phyloP scores from a whole-genome alignment of 1,284 basidiomycete species.

The Cutaneotrichosporon sp. region DNA sequence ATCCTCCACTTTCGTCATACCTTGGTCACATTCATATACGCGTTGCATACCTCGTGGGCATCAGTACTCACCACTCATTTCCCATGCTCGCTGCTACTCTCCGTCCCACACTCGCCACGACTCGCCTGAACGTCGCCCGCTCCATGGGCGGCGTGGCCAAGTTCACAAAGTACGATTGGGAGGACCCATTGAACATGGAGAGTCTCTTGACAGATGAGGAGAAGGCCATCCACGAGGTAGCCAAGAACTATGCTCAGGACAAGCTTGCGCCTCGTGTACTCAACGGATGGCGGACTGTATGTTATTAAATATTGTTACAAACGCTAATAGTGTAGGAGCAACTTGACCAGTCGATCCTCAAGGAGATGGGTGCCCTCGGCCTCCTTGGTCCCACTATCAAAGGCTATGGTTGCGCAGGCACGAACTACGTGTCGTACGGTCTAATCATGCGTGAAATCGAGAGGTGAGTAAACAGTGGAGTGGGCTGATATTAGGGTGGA shows the following conservation, averaged over 20 bases:
- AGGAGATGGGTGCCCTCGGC: conserved; percentile 88
- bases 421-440: conserved; percentile 85
- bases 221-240: conserved; percentile 83
- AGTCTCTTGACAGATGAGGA: conserved; percentile 86
- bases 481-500: conserved; percentile 62
- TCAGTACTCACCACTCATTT: neutral
- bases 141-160: conserved; percentile 18
- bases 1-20: too few relatives aligned
- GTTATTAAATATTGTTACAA: too few relatives aligned
- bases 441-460: conserved; percentile 92
- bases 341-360: conserved; percentile 61
- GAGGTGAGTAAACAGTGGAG: conserved; percentile 29
- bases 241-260: conserved; percentile 81
- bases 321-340: conserved; percentile 1
- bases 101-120: neutral
- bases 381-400: conserved; percentile 87
- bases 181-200: conserved; percentile 76
- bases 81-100: neutral
- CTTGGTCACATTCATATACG: neutral
- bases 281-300: conserved; percentile 83
- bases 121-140: neutral
- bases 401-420: conserved; percentile 92
- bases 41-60: neutral
- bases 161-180: conserved; percentile 66
- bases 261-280: conserved; percentile 80